Percentiles rank a stretch among this genome's conserved stretches.
Evolutionary conservation across 371 early-diverging fungal species (phyloP).

Genomic region (Furculomyces boomerangus): DNA sequence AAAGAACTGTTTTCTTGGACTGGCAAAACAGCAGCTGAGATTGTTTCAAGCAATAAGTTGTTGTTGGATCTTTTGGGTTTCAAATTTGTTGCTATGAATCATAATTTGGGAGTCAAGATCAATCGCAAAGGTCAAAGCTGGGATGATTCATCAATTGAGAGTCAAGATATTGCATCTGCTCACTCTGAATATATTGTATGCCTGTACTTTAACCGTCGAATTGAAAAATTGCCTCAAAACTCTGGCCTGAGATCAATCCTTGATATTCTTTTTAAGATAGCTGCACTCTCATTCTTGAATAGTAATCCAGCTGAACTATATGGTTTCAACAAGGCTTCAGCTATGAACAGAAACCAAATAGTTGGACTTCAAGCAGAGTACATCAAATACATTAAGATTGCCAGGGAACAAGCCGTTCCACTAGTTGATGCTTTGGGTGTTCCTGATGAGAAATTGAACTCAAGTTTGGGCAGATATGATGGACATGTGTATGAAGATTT

Average conservation of each 20-base stretch:
- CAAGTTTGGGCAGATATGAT: constrained; percentile 53
- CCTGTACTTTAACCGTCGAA: constrained; percentile 34
- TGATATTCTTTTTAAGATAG: constrained; percentile 29
- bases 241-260: constrained; percentile 23
- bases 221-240: constrained; percentile 21
- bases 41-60: constrained; percentile 24
- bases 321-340: constrained; percentile 37
- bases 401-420: constrained; percentile 50
- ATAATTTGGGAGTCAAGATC: constrained; percentile 31
- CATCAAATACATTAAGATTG: constrained; percentile 27
- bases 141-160: constrained; percentile 47
- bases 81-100: constrained; percentile 28
- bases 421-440: constrained; percentile 61
- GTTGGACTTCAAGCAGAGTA: constrained; percentile 18
- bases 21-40: not conserved
- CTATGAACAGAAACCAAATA: constrained; percentile 24
- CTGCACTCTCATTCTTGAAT: constrained; percentile 42
- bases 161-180: constrained; percentile 38
- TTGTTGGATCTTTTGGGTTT: constrained; percentile 43
- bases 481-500: constrained; percentile 57
- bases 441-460: constrained; percentile 55
- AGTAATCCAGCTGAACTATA: constrained; percentile 29
- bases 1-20: constrained; percentile 2
- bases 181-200: constrained; percentile 43
- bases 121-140: constrained; percentile 25